Evolutionary conservation across 2,329 filamentous ascomycete species (phyloP).

Genomic region (Coniella vitis): DNA sequence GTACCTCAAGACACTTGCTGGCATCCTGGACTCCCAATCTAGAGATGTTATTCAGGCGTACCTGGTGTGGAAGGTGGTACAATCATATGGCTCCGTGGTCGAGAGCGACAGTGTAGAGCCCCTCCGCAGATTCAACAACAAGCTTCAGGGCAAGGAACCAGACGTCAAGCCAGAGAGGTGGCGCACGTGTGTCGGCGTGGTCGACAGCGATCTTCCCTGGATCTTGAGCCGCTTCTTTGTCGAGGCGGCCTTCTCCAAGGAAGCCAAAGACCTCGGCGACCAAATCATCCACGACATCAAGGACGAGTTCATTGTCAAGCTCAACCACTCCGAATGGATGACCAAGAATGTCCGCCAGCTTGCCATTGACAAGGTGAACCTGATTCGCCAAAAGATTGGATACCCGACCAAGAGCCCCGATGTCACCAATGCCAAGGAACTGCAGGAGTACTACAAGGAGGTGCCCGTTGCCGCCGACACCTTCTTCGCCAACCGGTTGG

Average conservation of each 20-base stretch:
- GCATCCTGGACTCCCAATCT: constrained; percentile 43
- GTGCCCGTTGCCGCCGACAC: constrained; percentile 42
- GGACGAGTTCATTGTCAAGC: constrained; percentile 53
- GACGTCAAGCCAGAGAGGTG: constrained; percentile 58
- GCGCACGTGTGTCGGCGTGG: constrained; percentile 54
- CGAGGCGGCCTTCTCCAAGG: constrained; percentile 59
- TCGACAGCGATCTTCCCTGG: constrained; percentile 55
- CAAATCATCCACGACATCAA: constrained; percentile 67
- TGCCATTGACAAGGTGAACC: constrained; percentile 57
- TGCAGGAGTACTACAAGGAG: constrained; percentile 50
- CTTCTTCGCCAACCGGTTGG: constrained; percentile 53
- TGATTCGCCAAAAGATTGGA: constrained; percentile 62
- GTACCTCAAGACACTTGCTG: constrained; percentile 52
- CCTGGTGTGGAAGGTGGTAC: constrained; percentile 59
- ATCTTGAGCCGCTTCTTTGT: constrained; percentile 66
- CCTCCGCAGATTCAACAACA: constrained; percentile 52
- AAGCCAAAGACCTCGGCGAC: constrained; percentile 60
- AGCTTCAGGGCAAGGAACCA: constrained; percentile 54
- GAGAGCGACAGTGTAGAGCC: constrained; percentile 55
- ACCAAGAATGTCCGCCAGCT: constrained; percentile 51
- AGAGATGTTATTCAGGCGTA: constrained; percentile 51
- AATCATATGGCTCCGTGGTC: constrained; percentile 52
- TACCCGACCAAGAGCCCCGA: constrained; percentile 57
- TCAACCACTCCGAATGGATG: constrained; percentile 58
- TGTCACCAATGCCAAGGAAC: constrained; percentile 48